Conservation (phyloP, 768 basidiomycete species). For the Udeniomyces megalosporus region DNA sequence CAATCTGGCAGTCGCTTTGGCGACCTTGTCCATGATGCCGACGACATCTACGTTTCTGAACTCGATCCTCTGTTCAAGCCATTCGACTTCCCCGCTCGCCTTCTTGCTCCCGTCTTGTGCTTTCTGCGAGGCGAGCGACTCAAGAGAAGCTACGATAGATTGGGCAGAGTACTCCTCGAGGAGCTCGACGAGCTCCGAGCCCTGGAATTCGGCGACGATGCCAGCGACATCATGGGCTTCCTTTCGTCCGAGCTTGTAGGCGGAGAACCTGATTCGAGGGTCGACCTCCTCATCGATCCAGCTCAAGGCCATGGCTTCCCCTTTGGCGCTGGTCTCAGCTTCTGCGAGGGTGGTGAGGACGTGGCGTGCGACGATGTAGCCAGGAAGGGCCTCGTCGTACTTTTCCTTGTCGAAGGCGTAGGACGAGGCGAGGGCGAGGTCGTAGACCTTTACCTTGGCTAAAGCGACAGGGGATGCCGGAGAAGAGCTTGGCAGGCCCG, state of each 20-base stretch:
- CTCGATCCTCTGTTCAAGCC: constrained; percentile 72
- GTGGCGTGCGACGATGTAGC: constrained; percentile 59
- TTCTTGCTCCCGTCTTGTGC: constrained; percentile 32
- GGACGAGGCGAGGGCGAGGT: constrained; percentile 64
- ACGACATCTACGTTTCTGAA: constrained; percentile 83
- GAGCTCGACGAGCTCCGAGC: constrained; percentile 35
- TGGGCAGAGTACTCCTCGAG: constrained; percentile 16
- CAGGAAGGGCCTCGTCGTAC: constrained; percentile 50
- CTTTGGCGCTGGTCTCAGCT: constrained; percentile 48
- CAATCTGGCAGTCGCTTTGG: constrained; percentile 54
- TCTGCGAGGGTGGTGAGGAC: constrained; percentile 55
- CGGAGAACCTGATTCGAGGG: constrained; percentile 80
- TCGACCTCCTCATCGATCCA: constrained; percentile 66
- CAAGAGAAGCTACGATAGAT: not conserved
- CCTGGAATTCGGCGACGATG: constrained; percentile 25
- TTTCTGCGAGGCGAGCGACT: constrained; percentile 29
- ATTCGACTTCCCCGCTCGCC: constrained; percentile 45
- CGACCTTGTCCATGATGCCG: constrained; percentile 64
- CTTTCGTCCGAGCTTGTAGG: constrained; percentile 64
- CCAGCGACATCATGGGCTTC: constrained; percentile 45
- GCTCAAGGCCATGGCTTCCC: constrained; percentile 64
- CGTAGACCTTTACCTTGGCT: constrained; percentile 59
- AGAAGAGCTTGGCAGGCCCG: constrained; percentile 22
- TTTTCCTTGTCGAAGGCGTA: constrained; percentile 60
- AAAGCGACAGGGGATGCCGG: constrained; percentile 37